phyloP scores from a whole-genome alignment of 805 yeast species.

The Hanseniaspora guilliermondii region DNA sequence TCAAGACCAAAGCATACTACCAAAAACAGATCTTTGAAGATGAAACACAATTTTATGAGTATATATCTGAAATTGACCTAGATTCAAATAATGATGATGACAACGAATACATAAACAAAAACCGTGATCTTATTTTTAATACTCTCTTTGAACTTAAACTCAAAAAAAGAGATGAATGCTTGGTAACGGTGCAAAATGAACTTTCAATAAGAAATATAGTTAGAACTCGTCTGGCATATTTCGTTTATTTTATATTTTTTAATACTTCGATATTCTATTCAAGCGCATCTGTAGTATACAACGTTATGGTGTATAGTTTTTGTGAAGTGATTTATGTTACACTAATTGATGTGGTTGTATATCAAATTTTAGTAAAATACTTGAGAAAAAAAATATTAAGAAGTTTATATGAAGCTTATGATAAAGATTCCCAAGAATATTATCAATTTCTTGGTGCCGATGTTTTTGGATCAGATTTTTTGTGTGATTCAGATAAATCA shows the following conservation, averaged over 20 bases:
- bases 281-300: not conserved
- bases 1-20: not conserved
- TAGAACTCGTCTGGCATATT: not conserved
- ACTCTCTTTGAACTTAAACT: not conserved
- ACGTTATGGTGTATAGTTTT: not conserved
- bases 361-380: not conserved
- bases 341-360: not conserved
- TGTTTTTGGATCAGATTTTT: conserved; percentile 1
- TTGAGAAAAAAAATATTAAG: not conserved
- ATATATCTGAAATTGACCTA: not conserved
- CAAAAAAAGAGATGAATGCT: not conserved
- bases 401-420: not conserved
- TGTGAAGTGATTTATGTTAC: not conserved
- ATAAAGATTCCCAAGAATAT: conserved; percentile 4
- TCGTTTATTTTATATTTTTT: not conserved
- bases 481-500: not conserved
- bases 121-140: not conserved
- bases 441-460: not conserved
- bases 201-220: not conserved
- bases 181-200: not conserved
- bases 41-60: conserved; percentile 3
- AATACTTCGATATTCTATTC: not conserved
- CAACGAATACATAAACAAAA: not conserved
- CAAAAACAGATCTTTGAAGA: not conserved
- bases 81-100: not conserved